These are phyloP conservation scores for Mortierella antarctica DNA, from an alignment of 192 early-diverging fungal genomes.

Conservation along the genomic window DNA sequence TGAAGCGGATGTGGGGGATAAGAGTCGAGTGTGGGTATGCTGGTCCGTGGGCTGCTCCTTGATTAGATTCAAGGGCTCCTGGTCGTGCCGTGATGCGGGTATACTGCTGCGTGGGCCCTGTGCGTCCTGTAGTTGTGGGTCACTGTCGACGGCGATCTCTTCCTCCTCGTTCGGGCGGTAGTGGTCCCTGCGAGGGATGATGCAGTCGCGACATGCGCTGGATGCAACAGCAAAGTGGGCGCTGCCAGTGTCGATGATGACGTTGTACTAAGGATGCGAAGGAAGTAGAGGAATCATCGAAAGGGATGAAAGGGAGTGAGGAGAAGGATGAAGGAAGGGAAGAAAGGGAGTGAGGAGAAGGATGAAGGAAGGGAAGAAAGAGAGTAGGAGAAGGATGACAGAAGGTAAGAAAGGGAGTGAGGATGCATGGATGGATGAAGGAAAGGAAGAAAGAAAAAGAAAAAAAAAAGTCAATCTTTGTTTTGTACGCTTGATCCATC, in stretches of 20 bases:
- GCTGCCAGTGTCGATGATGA: slow-evolving; percentile 50
- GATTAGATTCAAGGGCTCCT: slow-evolving; percentile 5
- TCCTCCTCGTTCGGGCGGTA: slow-evolving; percentile 29
- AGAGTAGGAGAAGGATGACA: background rate
- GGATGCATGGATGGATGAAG: background rate
- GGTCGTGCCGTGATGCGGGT: background rate
- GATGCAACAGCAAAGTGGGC: slow-evolving; percentile 46
- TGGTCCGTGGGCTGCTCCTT: background rate
- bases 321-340: background rate
- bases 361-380: background rate
- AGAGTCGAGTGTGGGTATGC: too few species aligned
- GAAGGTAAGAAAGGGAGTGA: background rate
- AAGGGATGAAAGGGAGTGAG: background rate
- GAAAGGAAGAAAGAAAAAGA: background rate
- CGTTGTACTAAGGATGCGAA: slow-evolving; percentile 27
- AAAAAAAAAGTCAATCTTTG: background rate
- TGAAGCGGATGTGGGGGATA: too few species aligned
- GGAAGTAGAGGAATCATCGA: too few species aligned
- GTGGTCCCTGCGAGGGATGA: slow-evolving; percentile 20
- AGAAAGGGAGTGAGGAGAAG: background rate
- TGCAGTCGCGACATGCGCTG: slow-evolving; percentile 28
- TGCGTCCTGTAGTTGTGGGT: background rate
- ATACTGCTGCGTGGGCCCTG: background rate
- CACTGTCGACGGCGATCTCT: slow-evolving; percentile 35
- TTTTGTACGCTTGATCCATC: background rate